Evolutionary conservation across 169 alveolate genomes (phyloP).

Genomic region (Eimeria maxima): DNA sequence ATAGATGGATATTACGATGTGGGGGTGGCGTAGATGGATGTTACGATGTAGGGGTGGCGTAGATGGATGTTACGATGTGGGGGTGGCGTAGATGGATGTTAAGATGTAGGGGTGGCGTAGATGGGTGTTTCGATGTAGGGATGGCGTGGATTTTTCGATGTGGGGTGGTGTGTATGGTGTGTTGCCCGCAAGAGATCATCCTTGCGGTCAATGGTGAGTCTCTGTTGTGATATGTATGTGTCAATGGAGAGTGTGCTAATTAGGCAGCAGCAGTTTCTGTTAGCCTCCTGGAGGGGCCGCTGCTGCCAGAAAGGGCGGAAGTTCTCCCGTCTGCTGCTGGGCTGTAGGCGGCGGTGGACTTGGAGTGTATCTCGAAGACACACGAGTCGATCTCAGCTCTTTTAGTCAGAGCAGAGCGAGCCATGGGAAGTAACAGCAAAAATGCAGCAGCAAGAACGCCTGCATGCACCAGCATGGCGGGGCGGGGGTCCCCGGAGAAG

Average conservation of each 20-base stretch:
- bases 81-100: no score
- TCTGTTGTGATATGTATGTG: not conserved
- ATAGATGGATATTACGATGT: no score
- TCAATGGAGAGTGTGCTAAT: not conserved
- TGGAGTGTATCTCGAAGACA: not conserved
- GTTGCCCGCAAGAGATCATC: no score
- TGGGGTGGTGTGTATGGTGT: no score
- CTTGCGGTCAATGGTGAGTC: not conserved
- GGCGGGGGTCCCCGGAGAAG: conserved; percentile 34
- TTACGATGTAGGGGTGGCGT: no score
- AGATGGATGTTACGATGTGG: no score
- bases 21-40: no score
- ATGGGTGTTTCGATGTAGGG: no score
- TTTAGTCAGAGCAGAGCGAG: not conserved
- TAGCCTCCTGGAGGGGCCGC: not conserved
- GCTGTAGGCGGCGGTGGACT: not conserved
- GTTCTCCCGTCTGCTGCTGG: not conserved
- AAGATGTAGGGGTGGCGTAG: no score
- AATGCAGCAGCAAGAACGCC: not conserved
- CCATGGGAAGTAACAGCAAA: conserved; percentile 38
- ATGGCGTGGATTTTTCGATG: no score
- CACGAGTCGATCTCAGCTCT: not conserved
- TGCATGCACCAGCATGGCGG: not conserved
- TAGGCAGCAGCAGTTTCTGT: not conserved
- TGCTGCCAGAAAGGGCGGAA: not conserved